A percentile compares a stretch with the other conserved stretches of the same genome.
Conservation (phyloP, 2,329 filamentous ascomycete species). For the Fusarium robinianum region DNA sequence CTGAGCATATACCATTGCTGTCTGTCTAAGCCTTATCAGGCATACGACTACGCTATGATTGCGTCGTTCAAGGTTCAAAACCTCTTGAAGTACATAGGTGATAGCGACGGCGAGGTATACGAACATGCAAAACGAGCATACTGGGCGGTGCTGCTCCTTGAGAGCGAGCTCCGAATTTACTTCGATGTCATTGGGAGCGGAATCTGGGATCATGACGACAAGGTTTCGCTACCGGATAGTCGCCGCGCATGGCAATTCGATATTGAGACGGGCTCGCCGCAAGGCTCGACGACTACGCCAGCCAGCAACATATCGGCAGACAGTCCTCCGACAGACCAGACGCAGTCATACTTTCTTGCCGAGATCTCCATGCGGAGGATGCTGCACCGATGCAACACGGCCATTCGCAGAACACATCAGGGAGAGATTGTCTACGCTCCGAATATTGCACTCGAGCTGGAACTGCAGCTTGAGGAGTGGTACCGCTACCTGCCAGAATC, state of each 20-base stretch:
- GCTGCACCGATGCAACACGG: conserved; percentile 37
- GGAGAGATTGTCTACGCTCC: conserved; percentile 33
- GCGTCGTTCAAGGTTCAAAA: conserved; percentile 4
- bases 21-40: conserved; percentile 2
- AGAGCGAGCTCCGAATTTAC: conserved; percentile 1
- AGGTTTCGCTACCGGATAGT: conserved; percentile 1
- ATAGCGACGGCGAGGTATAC: conserved; percentile 2
- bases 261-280: conserved; percentile 1
- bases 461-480: conserved; percentile 42
- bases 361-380: conserved; percentile 40
- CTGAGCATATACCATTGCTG: conserved; percentile 7
- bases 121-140: conserved; percentile 3
- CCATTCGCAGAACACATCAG: conserved; percentile 23
- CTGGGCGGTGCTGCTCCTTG: conserved; percentile 4
- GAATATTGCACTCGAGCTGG: conserved; percentile 37
- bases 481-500: conserved; percentile 37
- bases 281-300: background rate
- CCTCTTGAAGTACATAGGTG: conserved; percentile 2
- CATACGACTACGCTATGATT: conserved; percentile 5
- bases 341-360: conserved; percentile 2
- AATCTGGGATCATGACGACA: conserved; percentile 2
- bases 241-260: conserved; percentile 3
- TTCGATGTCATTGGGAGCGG: conserved; percentile 2
- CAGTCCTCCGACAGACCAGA: background rate
- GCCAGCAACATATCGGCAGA: background rate